These are phyloP conservation scores for Beauveria brongniartii DNA, from an alignment of 2,329 filamentous ascomycete genomes.

Conservation along the genomic window DNA sequence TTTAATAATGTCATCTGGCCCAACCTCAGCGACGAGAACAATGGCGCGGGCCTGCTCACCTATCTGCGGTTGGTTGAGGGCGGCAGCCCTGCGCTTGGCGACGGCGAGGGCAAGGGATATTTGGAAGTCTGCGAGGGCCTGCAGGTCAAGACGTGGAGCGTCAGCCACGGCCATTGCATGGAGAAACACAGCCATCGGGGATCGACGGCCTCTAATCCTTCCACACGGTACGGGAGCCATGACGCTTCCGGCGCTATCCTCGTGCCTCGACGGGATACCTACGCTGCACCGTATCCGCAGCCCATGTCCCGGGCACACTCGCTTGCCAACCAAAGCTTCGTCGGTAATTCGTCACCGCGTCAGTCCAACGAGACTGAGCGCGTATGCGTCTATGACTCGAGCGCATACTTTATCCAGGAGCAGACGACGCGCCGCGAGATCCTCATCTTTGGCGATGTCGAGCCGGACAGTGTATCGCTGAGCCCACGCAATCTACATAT, in stretches of 20 bases:
- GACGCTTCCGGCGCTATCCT: slow-evolving; percentile 32
- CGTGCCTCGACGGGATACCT: slow-evolving; percentile 21
- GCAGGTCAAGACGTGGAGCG: slow-evolving; percentile 76
- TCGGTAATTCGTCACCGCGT: slow-evolving; percentile 16
- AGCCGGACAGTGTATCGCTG: slow-evolving; percentile 79
- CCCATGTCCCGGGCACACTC: slow-evolving; percentile 18
- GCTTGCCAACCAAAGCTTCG: slow-evolving; percentile 24
- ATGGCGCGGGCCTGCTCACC: slow-evolving; percentile 84
- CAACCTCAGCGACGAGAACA: slow-evolving; percentile 92
- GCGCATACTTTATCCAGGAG: slow-evolving; percentile 87
- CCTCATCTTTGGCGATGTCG: slow-evolving; percentile 91
- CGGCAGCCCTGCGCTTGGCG: slow-evolving; percentile 74
- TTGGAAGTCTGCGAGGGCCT: slow-evolving; percentile 82
- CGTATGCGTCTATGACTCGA: slow-evolving; percentile 73
- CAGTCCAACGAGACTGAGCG: slow-evolving; percentile 34
- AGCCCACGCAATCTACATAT: slow-evolving; percentile 73
- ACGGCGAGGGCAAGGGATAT: slow-evolving; percentile 74
- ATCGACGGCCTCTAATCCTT: slow-evolving; percentile 37
- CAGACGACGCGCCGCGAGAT: slow-evolving; percentile 64
- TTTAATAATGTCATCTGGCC: slow-evolving; percentile 99
- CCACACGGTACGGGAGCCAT: slow-evolving; percentile 40
- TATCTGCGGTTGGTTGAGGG: slow-evolving; percentile 85
- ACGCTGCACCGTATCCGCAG: slow-evolving; percentile 11
- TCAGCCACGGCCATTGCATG: slow-evolving; percentile 87
- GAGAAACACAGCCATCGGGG: slow-evolving; percentile 62